phyloP scores from a whole-genome alignment of 306 rosid genomes.

The Cajanus cajan region DNA sequence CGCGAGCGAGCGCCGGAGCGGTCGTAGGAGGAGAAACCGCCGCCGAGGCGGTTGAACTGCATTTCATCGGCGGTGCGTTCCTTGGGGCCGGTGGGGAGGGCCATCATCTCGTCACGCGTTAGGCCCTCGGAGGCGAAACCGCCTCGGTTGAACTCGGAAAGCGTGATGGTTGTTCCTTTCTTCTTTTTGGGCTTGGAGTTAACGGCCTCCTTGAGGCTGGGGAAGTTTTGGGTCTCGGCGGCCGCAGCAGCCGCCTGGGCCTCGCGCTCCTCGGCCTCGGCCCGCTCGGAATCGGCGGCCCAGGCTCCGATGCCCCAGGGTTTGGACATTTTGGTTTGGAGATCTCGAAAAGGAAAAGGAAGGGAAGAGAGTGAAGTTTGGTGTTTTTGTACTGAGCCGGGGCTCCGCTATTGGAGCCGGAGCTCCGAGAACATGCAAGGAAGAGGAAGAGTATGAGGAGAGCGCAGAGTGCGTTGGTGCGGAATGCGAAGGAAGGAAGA shows the following conservation, averaged over 20 bases:
- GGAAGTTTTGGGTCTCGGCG: constrained; percentile 56
- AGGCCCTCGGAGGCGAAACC: constrained; percentile 31
- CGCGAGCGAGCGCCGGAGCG: constrained; percentile 38
- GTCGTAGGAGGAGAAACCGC: constrained; percentile 69
- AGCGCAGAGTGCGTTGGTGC: constrained; percentile 7
- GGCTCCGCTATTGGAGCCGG: constrained; percentile 86
- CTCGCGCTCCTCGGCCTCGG: constrained; percentile 80
- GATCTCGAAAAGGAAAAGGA: constrained; percentile 42
- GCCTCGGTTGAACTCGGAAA: constrained; percentile 26
- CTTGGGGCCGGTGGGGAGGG: constrained; percentile 87
- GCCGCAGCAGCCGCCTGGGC: constrained; percentile 37
- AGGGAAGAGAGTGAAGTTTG: not conserved
- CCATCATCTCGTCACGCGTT: constrained; percentile 76
- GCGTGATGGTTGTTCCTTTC: constrained; percentile 36
- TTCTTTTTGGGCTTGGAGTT: constrained; percentile 77
- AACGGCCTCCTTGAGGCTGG: constrained; percentile 76
- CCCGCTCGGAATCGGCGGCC: constrained; percentile 97
- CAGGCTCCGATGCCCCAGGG: constrained; percentile 95
- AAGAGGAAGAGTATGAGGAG: not conserved
- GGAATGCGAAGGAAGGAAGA: not conserved
- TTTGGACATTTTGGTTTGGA: constrained; percentile 54
- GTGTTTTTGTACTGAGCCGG: constrained; percentile 27
- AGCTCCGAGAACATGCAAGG: constrained; percentile 62
- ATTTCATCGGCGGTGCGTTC: constrained; percentile 80
- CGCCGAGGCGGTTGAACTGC: constrained; percentile 59